Conservation (phyloP, 805 yeast species). For the Gaillardinia entomophila region DNA sequence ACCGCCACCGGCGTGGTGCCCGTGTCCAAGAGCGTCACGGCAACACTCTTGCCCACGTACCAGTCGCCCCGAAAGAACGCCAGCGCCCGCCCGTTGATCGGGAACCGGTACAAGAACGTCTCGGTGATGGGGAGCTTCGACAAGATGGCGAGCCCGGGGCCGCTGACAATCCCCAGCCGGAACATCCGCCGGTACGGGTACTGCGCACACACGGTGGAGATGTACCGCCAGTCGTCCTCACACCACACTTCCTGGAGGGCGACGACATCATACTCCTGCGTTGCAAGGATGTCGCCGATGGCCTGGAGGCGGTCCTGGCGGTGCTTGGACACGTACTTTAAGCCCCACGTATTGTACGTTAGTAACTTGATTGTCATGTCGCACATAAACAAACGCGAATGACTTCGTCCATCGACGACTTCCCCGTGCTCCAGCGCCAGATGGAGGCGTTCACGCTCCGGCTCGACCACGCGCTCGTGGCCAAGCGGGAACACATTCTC, state of each 20-base stretch:
- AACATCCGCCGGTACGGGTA: constrained; percentile 68
- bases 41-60: constrained; percentile 90
- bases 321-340: constrained; percentile 73
- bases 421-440: constrained; percentile 28
- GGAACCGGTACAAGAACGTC: constrained; percentile 76
- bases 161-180: constrained; percentile 79
- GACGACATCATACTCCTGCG: constrained; percentile 64
- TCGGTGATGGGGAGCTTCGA: constrained; percentile 79
- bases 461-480: constrained; percentile 28
- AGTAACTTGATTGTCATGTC: constrained; percentile 39
- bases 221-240: constrained; percentile 70
- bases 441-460: constrained; percentile 34
- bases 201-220: constrained; percentile 40
- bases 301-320: constrained; percentile 63
- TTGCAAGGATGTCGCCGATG: constrained; percentile 62
- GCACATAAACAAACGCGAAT: neutral
- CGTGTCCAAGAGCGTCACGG: constrained; percentile 61
- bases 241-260: constrained; percentile 97
- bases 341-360: constrained; percentile 85
- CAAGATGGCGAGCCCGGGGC: constrained; percentile 86
- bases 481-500: constrained; percentile 26
- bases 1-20: constrained; percentile 61
- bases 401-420: constrained; percentile 21
- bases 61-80: constrained; percentile 96
- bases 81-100: constrained; percentile 89